These are phyloP conservation scores for Plectranthus barbatus DNA, from an alignment of 257 asterid genomes.

Conservation along the genomic window DNA sequence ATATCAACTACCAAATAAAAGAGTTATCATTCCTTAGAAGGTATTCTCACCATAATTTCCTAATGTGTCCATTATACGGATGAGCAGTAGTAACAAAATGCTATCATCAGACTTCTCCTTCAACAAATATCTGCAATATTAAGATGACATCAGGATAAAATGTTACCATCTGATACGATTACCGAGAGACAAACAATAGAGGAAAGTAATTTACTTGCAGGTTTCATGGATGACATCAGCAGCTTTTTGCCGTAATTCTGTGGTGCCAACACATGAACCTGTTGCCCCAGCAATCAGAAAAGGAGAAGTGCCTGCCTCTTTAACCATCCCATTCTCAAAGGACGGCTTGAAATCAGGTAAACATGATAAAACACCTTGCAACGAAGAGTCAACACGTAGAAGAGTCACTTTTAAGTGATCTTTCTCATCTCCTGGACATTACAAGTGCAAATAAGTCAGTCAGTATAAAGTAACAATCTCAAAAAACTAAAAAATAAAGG, in stretches of 20 bases:
- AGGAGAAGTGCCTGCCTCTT: constrained; percentile 44
- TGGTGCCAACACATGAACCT: constrained; percentile 83
- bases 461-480: constrained; percentile 3
- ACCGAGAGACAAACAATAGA: constrained; percentile 10
- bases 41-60: constrained; percentile 75
- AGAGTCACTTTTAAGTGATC: constrained; percentile 99
- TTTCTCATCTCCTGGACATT: constrained; percentile 79
- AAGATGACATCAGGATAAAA: constrained; percentile 18
- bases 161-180: constrained; percentile 12
- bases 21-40: background rate
- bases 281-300: constrained; percentile 94
- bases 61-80: constrained; percentile 85
- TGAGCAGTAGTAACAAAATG: constrained; percentile 77
- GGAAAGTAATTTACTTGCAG: constrained; percentile 53
- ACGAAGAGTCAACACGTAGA: constrained; percentile 90
- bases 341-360: constrained; percentile 96
- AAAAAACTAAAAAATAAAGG: constrained; percentile 4
- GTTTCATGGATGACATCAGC: constrained; percentile 75
- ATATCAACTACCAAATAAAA: constrained; percentile 13
- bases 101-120: constrained; percentile 97
- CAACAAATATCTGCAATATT: constrained; percentile 65
- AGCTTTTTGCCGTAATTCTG: constrained; percentile 80
- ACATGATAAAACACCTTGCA: constrained; percentile 94
- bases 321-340: constrained; percentile 56
- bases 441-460: constrained; percentile 26